Evolutionary conservation across 371 early-diverging fungal genomes (phyloP), one percentile per base, ranked within the genome.

Genomic region (Choanephora cucurbitarum): DNA sequence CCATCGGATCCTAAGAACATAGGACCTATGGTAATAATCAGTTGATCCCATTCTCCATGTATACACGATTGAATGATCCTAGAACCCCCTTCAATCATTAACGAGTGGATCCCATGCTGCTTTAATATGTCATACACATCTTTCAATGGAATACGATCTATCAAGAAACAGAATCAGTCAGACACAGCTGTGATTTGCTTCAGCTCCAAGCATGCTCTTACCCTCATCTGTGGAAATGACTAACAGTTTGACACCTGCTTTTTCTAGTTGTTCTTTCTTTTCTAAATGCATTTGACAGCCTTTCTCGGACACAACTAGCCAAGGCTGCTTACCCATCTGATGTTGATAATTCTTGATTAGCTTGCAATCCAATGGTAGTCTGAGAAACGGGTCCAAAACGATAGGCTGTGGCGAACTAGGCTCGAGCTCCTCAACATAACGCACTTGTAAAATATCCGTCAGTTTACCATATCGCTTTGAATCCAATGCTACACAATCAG

Each of bases 71-170:
- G 74, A 33, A 96, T 95, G 9, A 97, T 75, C 13, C 68, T 64
- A 0, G 94, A 86, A 2, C 97, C 97, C 14, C 97, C 97, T 79
- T 97, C 97, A 18, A 97, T 88, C 97, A 97, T 97, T 22, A 97
- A 58, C 0, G 73, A 59, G 7, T 61, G 54, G 9, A 85, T 81
- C 1, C 77, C 79, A 18, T 55, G 45, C 3, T 33, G 24, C 43
- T 52, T 52, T 37, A 84, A 50, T 15, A 44, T 39, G 15, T 50
- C 28, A 1, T 81, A 67, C 13, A 76, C 60, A 13, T 57, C 21
- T 3, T 9, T 10, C 21, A 65, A 40, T 9, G 66, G 58, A 37
- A 67, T 48, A 33, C 49, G 61, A 7, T 55, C 72, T 74, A 44
- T 0, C 18, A 15, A n/a, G n/a, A n/a, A n/a, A n/a, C n/a, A n/a